Conservation (phyloP, 345 rosid species). For the Eucalyptus tenuipes region DNA sequence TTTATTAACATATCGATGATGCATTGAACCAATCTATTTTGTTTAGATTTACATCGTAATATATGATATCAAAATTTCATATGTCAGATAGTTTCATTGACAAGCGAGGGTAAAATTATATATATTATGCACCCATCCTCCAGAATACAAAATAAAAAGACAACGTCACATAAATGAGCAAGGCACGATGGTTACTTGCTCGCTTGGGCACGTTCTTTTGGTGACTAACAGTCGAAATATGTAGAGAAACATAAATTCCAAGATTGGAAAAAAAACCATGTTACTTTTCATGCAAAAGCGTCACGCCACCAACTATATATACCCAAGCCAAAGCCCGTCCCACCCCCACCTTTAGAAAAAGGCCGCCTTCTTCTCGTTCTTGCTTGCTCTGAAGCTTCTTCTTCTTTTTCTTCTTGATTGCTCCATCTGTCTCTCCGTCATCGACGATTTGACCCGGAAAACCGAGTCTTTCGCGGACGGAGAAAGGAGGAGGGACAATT, state of each 20-base stretch:
- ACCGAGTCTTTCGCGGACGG: background rate
- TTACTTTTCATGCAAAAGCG: background rate
- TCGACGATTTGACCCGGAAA: background rate
- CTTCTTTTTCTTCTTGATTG: background rate
- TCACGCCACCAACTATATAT: background rate
- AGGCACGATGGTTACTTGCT: background rate
- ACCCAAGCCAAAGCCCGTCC: background rate
- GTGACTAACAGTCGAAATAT: background rate
- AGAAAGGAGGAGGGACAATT: background rate
- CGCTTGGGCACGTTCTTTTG: background rate
- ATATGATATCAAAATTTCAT: background rate
- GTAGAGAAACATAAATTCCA: background rate
- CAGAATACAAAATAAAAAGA: background rate
- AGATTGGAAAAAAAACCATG: background rate
- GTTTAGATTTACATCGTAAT: background rate
- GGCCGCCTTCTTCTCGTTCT: background rate
- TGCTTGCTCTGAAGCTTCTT: background rate
- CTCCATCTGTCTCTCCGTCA: background rate
- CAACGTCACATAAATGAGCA: background rate
- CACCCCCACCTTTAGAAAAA: background rate
- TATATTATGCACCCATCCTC: background rate
- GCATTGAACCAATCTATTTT: background rate
- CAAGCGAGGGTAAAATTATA: background rate
- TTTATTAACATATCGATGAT: background rate
- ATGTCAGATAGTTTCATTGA: background rate